Evolutionary conservation across 305 asterid genomes (phyloP), one percentile per base, ranked within the genome.

Genomic region (Ilex paraguariensis): DNA sequence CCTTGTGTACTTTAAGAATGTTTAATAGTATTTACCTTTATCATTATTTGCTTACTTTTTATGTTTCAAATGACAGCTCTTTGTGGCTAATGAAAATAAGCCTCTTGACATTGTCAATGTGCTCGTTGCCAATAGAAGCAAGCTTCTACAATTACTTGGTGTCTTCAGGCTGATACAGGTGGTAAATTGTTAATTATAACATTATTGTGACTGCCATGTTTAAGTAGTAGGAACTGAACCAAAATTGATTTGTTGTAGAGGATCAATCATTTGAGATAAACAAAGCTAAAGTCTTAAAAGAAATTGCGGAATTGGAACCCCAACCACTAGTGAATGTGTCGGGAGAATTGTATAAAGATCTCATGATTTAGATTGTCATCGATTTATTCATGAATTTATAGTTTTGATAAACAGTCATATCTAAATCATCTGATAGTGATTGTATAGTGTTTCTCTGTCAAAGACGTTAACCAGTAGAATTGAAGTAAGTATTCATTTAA

Each of bases 81-180:
- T 90, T 36, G 97, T 93, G 72, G 99, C 99, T 46, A 90, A 93
- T 72, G 83, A 81, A 76, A 77, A 84, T 71, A 93, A 88, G 67
- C 95, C 97, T 31, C 56, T 68, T 2, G 95, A 88, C 57, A 74
- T 93, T 32, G 62, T 70, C 74, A 82, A 79, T 85, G 82, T 90
- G 59, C 81, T 93, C 10, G 85, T 74, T 31, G 90, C 86, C 60
- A 90, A 93, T 66, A 75, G 81, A 75, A 79, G 72, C 81, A 93
- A 93, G 72, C 89, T 93, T 45, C 59, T 93, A 31, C 88, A 87
- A 13, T 76, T 86, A 66, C 82, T 93, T 36, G 77, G 73, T 13
- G 80, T 71, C 64, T 83, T 93, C 73, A 76, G 76, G 57, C 56
- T 5, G 96, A 90, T 63, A 90, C 77, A 79, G 93, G 98, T 92